A percentile compares a stretch with the other conserved stretches of the same genome.
Conservation (phyloP, 805 yeast species). For the Komagataella pastoris region DNA sequence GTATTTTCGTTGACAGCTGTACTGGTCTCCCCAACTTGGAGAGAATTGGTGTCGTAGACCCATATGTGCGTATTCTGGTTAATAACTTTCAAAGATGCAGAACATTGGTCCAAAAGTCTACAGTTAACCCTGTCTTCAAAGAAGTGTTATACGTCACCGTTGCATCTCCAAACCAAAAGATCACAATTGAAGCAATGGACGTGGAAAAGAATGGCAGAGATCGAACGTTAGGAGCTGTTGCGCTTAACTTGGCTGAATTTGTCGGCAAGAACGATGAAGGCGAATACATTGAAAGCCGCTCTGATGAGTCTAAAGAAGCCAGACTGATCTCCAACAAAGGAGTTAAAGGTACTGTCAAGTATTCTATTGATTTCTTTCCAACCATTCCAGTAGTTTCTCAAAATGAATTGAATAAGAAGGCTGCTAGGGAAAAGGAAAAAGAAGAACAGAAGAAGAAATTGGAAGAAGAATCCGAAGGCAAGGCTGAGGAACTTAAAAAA, state of each 20-base stretch:
- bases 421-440: conserved; percentile 17
- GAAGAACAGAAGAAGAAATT: conserved; percentile 16
- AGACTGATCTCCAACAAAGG: conserved; percentile 63
- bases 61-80: conserved; percentile 69
- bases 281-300: conserved; percentile 40
- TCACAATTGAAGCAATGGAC: conserved; percentile 88
- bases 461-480: conserved; percentile 9
- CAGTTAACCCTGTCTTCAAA: conserved; percentile 74
- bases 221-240: conserved; percentile 76
- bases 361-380: conserved; percentile 76
- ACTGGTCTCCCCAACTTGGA: conserved; percentile 73
- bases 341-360: conserved; percentile 71
- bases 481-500: conserved; percentile 14
- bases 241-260: conserved; percentile 51
- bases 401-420: conserved; percentile 50
- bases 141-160: conserved; percentile 74
- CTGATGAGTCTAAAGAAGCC: conserved; percentile 42
- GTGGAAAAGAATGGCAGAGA: conserved; percentile 69
- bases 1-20: conserved; percentile 61
- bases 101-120: conserved; percentile 54
- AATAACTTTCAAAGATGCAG: conserved; percentile 70
- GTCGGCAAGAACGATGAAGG: conserved; percentile 59
- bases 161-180: conserved; percentile 67
- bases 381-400: conserved; percentile 65
- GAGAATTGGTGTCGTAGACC: conserved; percentile 83